Evolutionary conservation across 106 monocot genomes (phyloP).

Genomic region (Chionographis japonica): DNA sequence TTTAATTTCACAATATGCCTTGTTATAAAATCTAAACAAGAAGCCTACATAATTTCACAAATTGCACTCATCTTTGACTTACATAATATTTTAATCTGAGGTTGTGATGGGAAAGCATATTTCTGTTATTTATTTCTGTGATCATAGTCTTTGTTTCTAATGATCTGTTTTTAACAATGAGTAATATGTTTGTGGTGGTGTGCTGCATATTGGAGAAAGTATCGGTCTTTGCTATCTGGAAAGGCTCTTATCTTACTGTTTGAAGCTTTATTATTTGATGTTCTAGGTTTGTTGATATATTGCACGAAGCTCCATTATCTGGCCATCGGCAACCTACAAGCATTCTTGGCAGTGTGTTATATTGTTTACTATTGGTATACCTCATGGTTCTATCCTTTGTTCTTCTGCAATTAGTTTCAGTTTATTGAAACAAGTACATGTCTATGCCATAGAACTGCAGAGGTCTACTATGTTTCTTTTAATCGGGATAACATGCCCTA

Average conservation of each 20-base stretch:
- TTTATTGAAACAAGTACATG: too few relatives aligned
- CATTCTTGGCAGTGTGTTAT: constrained; percentile 69
- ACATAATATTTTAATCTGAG: too few relatives aligned
- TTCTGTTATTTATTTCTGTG: too few relatives aligned
- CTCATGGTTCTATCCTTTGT: constrained; percentile 5
- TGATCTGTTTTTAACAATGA: not conserved
- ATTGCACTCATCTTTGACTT: too few relatives aligned
- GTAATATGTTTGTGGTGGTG: not conserved
- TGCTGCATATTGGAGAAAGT: not conserved
- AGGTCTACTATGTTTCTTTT: not conserved
- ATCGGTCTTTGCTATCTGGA: not conserved
- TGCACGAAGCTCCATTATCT: constrained; percentile 79
- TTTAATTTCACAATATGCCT: too few relatives aligned
- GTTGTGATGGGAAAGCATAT: too few relatives aligned
- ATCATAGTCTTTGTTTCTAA: too few relatives aligned
- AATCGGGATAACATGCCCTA: too few relatives aligned
- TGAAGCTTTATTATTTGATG: not conserved
- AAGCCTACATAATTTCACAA: too few relatives aligned
- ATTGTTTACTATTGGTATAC: constrained; percentile 75
- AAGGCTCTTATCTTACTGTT: not conserved
- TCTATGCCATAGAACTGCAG: not conserved
- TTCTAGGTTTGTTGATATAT: constrained; percentile 77
- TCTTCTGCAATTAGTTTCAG: not conserved
- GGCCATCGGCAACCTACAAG: constrained; percentile 61
- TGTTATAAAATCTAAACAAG: too few relatives aligned